Base-by-base conservation (phyloP, 345 rosid species). In the Clarkia xantiana region DNA sequence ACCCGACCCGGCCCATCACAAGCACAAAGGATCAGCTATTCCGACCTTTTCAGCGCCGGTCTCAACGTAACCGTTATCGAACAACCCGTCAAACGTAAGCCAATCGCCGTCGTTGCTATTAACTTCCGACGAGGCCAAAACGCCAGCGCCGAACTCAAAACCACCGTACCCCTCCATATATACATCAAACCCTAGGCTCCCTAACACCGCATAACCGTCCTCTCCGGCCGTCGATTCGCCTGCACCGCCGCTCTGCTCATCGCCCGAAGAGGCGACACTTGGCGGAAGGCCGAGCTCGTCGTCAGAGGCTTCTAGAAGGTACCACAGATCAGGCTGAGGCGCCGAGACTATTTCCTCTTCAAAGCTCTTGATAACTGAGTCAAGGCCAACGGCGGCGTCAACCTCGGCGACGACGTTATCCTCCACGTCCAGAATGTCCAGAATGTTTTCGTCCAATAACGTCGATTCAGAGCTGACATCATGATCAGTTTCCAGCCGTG, bases 261-360 rank as follows among this genome's bases (percentile, higher is more conserved):
- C 47, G 5, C 1, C 14, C 9, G 47, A 44, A 14, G 47, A 44
- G 47, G 49, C 51, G 10, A 15, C 11, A 12, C 16, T 22, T 1
- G 51, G 51, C 11, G 51, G 51, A 2, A 47, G 36, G 20, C 51
- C 51, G 51, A 47, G 51, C 23, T 47, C 51, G 16, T 47, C 51
- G 11, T 47, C 51, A 15, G 51, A 47, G 29, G 51, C 51, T 14
- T 20, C 51, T 14, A 47, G 38, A 16, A 47, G 51, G 51, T 47
- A 47, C 51, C 51, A 25, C 36, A 47, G 51, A 36, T 22, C 51
- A 14, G 51, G 18, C n/a, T 16, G 15, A 13, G 13, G 11, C 16
- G 4, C 47, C 47, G 47, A 4, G 14, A 47, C 2, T 2, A 47
- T 47, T 15, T 47, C 51, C 51, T 47, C 51, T 36, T 47, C 51